Percentiles rank a stretch among this genome's conserved stretches.
phyloP scores from a whole-genome alignment of 805 yeast genomes.

The Tetrapisispora arboricola region DNA sequence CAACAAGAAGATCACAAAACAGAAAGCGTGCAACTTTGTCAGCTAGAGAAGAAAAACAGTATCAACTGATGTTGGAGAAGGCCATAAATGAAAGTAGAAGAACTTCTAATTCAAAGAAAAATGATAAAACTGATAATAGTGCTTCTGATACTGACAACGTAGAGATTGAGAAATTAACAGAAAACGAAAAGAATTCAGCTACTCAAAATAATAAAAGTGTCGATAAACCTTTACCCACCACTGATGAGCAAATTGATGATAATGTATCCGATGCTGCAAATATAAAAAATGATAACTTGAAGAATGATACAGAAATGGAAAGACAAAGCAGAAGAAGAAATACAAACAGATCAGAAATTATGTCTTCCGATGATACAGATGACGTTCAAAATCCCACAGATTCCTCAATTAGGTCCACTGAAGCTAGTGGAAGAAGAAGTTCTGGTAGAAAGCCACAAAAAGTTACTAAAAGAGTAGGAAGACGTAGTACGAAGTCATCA shows the following conservation, averaged over 20 bases:
- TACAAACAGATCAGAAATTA: not conserved
- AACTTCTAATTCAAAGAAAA: conserved; percentile 23
- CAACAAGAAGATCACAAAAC: conserved; percentile 17
- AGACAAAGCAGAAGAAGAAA: not conserved
- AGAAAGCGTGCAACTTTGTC: conserved; percentile 31
- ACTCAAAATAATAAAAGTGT: not conserved
- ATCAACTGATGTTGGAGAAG: conserved; percentile 33
- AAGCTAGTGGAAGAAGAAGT: not conserved
- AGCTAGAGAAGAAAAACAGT: conserved; percentile 36
- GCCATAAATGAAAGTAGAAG: conserved; percentile 34
- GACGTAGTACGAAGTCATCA: conserved; percentile 10
- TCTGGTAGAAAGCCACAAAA: conserved; percentile 7
- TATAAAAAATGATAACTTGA: too few species aligned
- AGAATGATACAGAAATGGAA: not conserved
- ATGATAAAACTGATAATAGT: not conserved
- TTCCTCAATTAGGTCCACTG: not conserved
- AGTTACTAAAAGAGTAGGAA: conserved; percentile 7
- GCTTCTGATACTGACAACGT: not conserved
- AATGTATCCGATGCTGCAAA: not conserved
- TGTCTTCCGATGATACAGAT: not conserved
- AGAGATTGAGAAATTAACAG: not conserved
- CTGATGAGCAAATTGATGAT: not conserved
- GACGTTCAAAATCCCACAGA: not conserved
- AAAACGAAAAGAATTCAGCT: not conserved
- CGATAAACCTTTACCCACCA: too few species aligned